Base-by-base conservation (phyloP, 345 rosid genomes). In the Odontarrhena argentea region DNA sequence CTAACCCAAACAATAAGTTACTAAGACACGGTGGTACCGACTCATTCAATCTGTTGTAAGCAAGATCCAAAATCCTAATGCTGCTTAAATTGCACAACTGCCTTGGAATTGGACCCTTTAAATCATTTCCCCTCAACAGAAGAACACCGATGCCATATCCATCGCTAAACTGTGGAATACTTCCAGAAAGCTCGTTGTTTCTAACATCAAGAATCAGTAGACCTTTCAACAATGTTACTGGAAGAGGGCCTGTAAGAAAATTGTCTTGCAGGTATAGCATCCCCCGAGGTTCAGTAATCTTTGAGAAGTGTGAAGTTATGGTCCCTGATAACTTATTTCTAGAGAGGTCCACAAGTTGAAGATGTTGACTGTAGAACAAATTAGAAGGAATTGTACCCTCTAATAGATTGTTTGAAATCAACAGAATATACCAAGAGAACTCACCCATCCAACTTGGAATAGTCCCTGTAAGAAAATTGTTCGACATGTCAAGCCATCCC, bases 351-450 rank as follows among this genome's bases (percentile, higher is more conserved):
- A 61, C 11, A 46, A 32, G 30, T 8, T 2, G 3, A 15, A 15
- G 25, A 36, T 2, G 10, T 9, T 3, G 13, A 8, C 34, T n/a
- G 32, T 2, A 3, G 6, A 32, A 1, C 54, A 61, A 11, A 46
- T 15, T 30, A 45, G 42, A 8, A 44, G 54, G 43, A 3, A 46
- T 6, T 3, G 7, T 3, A 34, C 66, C 54, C 32, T 15, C 32
- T 32, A 61, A 46, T 14, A 32, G 18, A 46, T 61, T 61, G 53
- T 46, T 61, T 61, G 65, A 35, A 15, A 55, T 7, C 42, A 54
- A 8, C 26, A 54, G 26, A 54, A 34, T 5, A 8, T 0, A 2
- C 42, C 42, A 54, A 6, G 3, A 0, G 13, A 54, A 34, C 25
- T 8, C 3, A 13, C 26, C 42, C 26, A 54, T 34, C 59, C 59